Evolutionary conservation across 306 rosid species (phyloP).

Genomic region (Castanospermum australe): DNA sequence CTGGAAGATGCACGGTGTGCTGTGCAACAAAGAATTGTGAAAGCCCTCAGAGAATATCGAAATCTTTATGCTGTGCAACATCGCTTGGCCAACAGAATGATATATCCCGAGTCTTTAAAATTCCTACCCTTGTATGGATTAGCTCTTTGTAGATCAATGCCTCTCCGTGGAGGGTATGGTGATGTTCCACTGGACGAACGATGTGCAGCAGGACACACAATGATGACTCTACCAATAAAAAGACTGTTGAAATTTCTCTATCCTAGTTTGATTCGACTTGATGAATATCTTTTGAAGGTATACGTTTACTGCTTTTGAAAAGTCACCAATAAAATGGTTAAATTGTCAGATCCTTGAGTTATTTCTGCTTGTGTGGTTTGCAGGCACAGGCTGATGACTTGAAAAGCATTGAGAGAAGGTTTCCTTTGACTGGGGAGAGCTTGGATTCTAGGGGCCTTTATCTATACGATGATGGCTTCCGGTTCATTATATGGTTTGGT

Average conservation of each 20-base stretch:
- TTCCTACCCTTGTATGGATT: conserved; percentile 80
- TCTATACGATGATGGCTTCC: conserved; percentile 78
- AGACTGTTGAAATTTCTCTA: conserved; percentile 81
- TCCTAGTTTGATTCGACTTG: conserved; percentile 80
- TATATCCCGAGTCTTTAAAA: conserved; percentile 91
- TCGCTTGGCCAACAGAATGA: conserved; percentile 86
- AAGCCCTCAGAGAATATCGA: conserved; percentile 86
- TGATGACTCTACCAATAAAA: conserved; percentile 83
- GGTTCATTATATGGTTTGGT: conserved; percentile 89
- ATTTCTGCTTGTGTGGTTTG: conserved; percentile 33
- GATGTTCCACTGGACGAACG: conserved; percentile 88
- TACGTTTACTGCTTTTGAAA: conserved; percentile 11
- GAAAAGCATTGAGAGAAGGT: conserved; percentile 61
- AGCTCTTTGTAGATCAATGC: conserved; percentile 75
- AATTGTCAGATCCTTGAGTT: conserved; percentile 19
- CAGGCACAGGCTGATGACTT: conserved; percentile 61
- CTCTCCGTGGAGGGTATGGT: conserved; percentile 91
- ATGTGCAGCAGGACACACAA: conserved; percentile 81
- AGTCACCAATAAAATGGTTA: background rate
- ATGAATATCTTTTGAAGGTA: conserved; percentile 85
- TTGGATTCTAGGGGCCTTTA: conserved; percentile 92
- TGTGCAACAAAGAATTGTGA: conserved; percentile 79
- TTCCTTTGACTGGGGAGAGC: conserved; percentile 80
- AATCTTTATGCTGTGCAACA: conserved; percentile 93
- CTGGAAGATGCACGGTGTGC: conserved; percentile 87